Evolutionary conservation across 306 rosid species (phyloP), one percentile per base, ranked within the genome.

Genomic region (Quercus aquifolioides): DNA sequence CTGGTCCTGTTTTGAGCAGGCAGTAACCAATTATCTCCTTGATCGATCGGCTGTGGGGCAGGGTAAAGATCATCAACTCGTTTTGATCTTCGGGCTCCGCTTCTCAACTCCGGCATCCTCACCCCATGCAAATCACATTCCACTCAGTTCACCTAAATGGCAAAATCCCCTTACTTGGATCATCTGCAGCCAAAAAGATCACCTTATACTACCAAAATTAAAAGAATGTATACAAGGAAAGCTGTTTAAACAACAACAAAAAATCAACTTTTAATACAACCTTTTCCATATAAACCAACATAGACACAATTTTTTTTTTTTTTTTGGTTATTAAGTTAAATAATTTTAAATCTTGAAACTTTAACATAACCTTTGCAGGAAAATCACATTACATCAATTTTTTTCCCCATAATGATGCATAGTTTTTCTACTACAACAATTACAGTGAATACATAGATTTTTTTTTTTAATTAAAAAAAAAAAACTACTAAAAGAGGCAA

Each of bases 51-150:
- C 71, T 86, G 87, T 64, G 90, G 81, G 80, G 86, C 76, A 88
- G 97, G 86, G 85, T 94, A 97, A 89, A 94, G 92, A 85, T 90
- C 96, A 89, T 89, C 97, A 88, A 94, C 92, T 80, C 98, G 90
- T 79, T 88, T 94, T 73, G 96, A 94, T 89, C 98, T 92, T 80
- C 98, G 88, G 78, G 97, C 97, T 90, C 97, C 98, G 82, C 97
- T 94, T 84, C 97, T 94, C 92, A 94, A 88, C 92, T 94, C 98
- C 83, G 97, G 98, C 98, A 94, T 94, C 90, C 90, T 94, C 98
- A 92, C 88, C 92, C 98, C 97, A 94, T 92, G 92, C 98, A 92
- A 90, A 88, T 90, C 97, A 89, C 88, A 85, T 90, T 84, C 90
- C 88, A 82, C 91, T 72, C 76, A 18, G 82, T 59, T 74, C 78